Evolutionary conservation across 345 rosid species (phyloP).

Genomic region (Populus davidiana): DNA sequence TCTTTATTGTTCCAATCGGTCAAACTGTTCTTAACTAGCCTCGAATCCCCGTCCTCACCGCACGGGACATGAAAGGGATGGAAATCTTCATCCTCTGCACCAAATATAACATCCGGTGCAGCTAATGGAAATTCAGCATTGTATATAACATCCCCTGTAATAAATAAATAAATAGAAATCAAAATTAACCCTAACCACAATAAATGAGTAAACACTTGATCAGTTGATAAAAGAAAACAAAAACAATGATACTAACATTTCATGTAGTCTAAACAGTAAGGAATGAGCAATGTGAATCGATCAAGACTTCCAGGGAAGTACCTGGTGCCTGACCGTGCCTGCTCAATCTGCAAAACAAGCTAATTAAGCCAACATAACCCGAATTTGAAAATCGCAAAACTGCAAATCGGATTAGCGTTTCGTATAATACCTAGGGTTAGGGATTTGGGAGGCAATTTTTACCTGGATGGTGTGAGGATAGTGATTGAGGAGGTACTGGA

Average conservation of each 20-base stretch:
- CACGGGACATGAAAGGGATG: constrained; percentile 39
- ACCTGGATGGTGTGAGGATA: constrained; percentile 63
- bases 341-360: constrained; percentile 61
- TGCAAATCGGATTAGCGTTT: neutral
- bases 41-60: constrained; percentile 34
- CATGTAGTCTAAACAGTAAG: constrained; percentile 76
- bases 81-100: constrained; percentile 74
- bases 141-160: constrained; percentile 82
- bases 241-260: constrained; percentile 52
- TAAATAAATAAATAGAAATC: neutral
- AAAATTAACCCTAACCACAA: neutral
- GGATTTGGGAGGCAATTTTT: constrained; percentile 2
- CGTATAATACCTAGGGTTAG: neutral
- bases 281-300: constrained; percentile 84
- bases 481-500: constrained; percentile 69
- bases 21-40: constrained; percentile 34
- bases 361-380: constrained; percentile 14
- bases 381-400: neutral
- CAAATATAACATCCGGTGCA: constrained; percentile 86
- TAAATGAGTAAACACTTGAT: neutral
- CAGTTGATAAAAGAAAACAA: neutral
- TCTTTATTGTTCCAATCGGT: constrained; percentile 72
- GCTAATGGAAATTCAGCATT: constrained; percentile 67
- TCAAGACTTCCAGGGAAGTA: constrained; percentile 52
- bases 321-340: constrained; percentile 76